Evolutionary conservation across 805 yeast genomes (phyloP).

Genomic region (Candida caryicola): DNA sequence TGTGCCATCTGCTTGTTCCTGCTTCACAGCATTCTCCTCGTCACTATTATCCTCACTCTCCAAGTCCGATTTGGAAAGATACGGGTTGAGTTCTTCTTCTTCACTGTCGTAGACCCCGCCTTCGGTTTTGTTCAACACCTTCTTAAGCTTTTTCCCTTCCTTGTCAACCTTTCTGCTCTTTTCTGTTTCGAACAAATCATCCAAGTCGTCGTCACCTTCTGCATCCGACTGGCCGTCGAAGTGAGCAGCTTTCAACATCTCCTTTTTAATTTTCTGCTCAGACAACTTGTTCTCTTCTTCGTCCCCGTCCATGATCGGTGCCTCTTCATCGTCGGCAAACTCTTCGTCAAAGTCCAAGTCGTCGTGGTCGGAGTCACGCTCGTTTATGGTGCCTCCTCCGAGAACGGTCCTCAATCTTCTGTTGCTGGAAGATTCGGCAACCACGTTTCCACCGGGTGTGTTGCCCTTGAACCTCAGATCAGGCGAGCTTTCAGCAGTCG

Average conservation of each 20-base stretch:
- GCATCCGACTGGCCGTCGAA: conserved; percentile 60
- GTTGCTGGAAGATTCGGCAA: conserved; percentile 6
- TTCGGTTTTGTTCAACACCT: conserved; percentile 81
- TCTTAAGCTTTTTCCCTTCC: conserved; percentile 83
- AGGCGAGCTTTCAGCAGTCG: conserved; percentile 39
- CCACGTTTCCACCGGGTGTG: conserved; percentile 7
- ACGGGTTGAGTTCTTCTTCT: conserved; percentile 69
- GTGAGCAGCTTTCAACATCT: conserved; percentile 79
- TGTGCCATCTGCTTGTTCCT: conserved; percentile 28
- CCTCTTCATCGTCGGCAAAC: conserved; percentile 98
- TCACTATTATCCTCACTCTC: conserved; percentile 62
- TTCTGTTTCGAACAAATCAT: conserved; percentile 66
- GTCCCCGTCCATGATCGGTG: conserved; percentile 93
- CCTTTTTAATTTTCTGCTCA: conserved; percentile 77
- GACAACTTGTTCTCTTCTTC: conserved; percentile 93
- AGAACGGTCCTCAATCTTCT: conserved; percentile 40
- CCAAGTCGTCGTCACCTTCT: conserved; percentile 60
- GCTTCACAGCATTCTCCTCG: conserved; percentile 35
- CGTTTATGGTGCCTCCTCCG: conserved; percentile 43
- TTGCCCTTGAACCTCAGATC: conserved; percentile 45
- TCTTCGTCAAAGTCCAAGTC: conserved; percentile 95
- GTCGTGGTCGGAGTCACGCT: conserved; percentile 76
- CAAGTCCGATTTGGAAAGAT: conserved; percentile 53
- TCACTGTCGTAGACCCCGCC: conserved; percentile 87
- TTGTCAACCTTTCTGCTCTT: conserved; percentile 72